Conservation (phyloP, 257 asterid species). For the Scutellaria baicalensis region DNA sequence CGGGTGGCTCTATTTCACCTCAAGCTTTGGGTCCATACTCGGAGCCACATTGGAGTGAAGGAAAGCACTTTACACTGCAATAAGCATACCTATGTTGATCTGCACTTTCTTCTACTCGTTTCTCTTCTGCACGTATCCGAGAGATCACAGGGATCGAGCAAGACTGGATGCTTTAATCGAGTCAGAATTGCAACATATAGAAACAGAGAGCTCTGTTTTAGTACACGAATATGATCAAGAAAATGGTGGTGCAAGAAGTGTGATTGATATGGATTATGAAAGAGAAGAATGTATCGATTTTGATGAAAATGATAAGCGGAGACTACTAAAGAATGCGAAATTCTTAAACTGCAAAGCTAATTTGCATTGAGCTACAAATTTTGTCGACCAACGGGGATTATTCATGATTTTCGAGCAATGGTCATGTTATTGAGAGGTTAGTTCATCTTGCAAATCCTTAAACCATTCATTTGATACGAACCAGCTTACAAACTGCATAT, state of each 20-base stretch:
- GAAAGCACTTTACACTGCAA: conserved; percentile 77
- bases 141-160: conserved; percentile 68
- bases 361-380: too few relatives aligned
- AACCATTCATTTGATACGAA: too few relatives aligned
- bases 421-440: too few relatives aligned
- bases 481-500: too few relatives aligned
- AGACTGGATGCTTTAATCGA: conserved; percentile 50
- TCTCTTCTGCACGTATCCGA: conserved; percentile 63
- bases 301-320: conserved; percentile 35
- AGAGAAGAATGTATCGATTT: conserved; percentile 21
- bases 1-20: conserved; percentile 64
- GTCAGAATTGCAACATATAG: conserved; percentile 38
- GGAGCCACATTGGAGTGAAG: too few relatives aligned
- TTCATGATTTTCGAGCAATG: too few relatives aligned
- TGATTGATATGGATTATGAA: conserved; percentile 23
- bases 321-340: too few relatives aligned
- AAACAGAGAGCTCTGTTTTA: conserved; percentile 6
- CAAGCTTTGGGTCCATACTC: conserved; percentile 52
- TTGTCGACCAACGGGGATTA: too few relatives aligned
- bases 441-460: too few relatives aligned
- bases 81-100: conserved; percentile 59
- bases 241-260: conserved; percentile 11
- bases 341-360: too few relatives aligned
- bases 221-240: conserved; percentile 7
- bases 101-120: conserved; percentile 54